Conservation (phyloP, 805 yeast species). For the Wickerhamiella azyma region DNA sequence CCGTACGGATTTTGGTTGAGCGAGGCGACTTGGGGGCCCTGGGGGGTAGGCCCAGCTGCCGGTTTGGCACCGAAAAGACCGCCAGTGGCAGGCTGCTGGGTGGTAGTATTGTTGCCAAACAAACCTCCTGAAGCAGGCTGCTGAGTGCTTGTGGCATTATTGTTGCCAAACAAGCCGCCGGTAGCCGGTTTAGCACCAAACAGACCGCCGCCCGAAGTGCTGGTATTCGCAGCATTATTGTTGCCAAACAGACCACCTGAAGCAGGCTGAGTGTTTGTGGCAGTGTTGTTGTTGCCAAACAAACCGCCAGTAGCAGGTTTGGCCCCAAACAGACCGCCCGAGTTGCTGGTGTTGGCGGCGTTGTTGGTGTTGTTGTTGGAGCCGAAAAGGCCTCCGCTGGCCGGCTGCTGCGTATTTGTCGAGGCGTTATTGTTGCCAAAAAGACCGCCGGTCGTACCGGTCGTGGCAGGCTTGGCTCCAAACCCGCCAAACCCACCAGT, state of each 20-base stretch:
- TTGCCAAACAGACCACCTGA: constrained; percentile 7
- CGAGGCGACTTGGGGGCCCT: constrained; percentile 22
- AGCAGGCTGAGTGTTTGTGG: constrained; percentile 2
- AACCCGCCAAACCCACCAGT: constrained; percentile 26
- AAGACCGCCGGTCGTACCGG: constrained; percentile 16
- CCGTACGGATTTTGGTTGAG: constrained; percentile 63
- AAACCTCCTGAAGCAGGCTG: constrained; percentile 15
- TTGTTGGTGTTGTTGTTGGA: constrained; percentile 6
- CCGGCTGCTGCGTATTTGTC: constrained; percentile 8
- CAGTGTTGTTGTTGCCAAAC: constrained; percentile 14
- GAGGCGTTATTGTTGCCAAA: constrained; percentile 19
- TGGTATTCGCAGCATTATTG: not conserved
- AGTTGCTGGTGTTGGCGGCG: not conserved
- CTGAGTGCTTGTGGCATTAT: constrained; percentile 10
- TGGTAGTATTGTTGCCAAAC: constrained; percentile 16
- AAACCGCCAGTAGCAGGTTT: constrained; percentile 17
- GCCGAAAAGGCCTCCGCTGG: constrained; percentile 20
- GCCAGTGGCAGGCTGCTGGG: not conserved
- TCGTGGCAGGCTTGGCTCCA: constrained; percentile 22
- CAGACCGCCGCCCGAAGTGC: constrained; percentile 1
- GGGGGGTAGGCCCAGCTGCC: constrained; percentile 22
- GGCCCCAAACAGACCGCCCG: constrained; percentile 15
- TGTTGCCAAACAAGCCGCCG: constrained; percentile 12
- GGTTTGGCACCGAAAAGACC: constrained; percentile 18
- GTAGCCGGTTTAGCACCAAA: constrained; percentile 5